Percentiles rank a stretch among this genome's conserved stretches.
Conservation (phyloP, 2,329 filamentous ascomycete genomes). For the Neophaeococcomyces aloes region DNA sequence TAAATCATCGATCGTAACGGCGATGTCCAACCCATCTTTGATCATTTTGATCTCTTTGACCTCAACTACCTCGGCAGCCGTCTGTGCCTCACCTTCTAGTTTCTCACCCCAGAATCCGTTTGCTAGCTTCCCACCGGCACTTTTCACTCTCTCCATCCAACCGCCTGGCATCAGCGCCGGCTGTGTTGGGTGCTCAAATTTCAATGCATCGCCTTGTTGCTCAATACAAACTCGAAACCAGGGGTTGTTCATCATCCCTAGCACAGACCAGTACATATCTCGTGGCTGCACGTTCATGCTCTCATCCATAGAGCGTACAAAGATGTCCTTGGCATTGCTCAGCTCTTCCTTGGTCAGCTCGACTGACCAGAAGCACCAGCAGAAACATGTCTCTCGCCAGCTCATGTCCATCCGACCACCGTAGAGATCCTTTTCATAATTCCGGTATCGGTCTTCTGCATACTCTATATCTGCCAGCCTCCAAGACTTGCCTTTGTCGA, state of each 20-base stretch:
- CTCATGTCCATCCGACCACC: conserved; percentile 70
- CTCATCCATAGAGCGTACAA: conserved; percentile 84
- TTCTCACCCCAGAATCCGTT: conserved; percentile 82
- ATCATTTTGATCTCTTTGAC: conserved; percentile 66
- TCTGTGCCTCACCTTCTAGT: conserved; percentile 41
- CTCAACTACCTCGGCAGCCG: conserved; percentile 38
- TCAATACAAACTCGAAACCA: conserved; percentile 78
- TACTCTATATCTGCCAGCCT: conserved; percentile 66
- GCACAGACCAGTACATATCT: conserved; percentile 92
- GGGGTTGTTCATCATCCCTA: conserved; percentile 97
- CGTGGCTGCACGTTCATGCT: conserved; percentile 74
- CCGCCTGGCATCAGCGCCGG: conserved; percentile 66
- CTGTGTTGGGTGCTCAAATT: conserved; percentile 83
- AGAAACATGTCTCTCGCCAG: conserved; percentile 73
- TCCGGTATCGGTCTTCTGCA: conserved; percentile 73
- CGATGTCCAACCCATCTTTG: conserved; percentile 52
- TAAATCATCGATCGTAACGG: conserved; percentile 62
- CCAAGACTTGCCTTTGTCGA: conserved; percentile 78
- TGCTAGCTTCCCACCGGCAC: conserved; percentile 63
- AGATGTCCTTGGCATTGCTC: conserved; percentile 55
- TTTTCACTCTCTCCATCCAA: conserved; percentile 91
- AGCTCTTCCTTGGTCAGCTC: conserved; percentile 55
- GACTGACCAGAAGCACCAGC: conserved; percentile 86
- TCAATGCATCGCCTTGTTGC: conserved; percentile 52
- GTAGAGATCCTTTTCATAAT: conserved; percentile 53